Evolutionary conservation across 2,329 filamentous ascomycete genomes (phyloP).

Genomic region (Chaetoscypha palmicola): DNA sequence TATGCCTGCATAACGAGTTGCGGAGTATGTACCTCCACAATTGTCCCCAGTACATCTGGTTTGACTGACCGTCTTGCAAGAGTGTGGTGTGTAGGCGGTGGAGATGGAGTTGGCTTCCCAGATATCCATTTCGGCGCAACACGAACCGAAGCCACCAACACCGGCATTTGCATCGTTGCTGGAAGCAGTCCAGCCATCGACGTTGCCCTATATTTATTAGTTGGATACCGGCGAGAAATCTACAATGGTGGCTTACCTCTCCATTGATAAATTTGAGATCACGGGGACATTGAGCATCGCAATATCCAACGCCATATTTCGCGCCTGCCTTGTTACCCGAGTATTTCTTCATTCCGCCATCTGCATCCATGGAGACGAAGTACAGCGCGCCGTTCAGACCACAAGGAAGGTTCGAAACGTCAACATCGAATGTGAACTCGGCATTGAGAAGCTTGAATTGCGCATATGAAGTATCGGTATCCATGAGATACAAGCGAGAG

Average conservation of each 20-base stretch:
- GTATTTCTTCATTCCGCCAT: constrained; percentile 50
- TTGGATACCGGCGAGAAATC: background rate
- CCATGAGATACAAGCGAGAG: constrained; percentile 60
- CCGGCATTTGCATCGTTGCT: constrained; percentile 46
- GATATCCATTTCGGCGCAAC: constrained; percentile 63
- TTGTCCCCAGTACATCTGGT: constrained; percentile 37
- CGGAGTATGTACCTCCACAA: constrained; percentile 35
- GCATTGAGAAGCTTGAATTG: constrained; percentile 57
- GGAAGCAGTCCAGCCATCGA: constrained; percentile 43
- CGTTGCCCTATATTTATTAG: constrained; percentile 39
- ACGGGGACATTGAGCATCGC: constrained; percentile 51
- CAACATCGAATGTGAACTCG: constrained; percentile 67
- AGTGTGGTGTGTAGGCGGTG: constrained; percentile 51
- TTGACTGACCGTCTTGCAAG: constrained; percentile 38
- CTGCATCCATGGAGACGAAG: constrained; percentile 54
- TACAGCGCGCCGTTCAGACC: constrained; percentile 68
- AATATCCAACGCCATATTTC: constrained; percentile 56
- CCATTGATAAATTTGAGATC: constrained; percentile 49
- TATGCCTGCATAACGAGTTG: constrained; percentile 44
- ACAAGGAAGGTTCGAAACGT: constrained; percentile 61
- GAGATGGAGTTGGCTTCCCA: constrained; percentile 58
- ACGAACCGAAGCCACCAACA: constrained; percentile 47
- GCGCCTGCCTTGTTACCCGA: constrained; percentile 49
- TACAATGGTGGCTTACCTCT: constrained; percentile 31
- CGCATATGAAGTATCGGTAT: constrained; percentile 49